Evolutionary conservation across 2,329 filamentous ascomycete species (phyloP), one percentile per base, ranked within the genome.

Genomic region (Escovopsis sp.): DNA sequence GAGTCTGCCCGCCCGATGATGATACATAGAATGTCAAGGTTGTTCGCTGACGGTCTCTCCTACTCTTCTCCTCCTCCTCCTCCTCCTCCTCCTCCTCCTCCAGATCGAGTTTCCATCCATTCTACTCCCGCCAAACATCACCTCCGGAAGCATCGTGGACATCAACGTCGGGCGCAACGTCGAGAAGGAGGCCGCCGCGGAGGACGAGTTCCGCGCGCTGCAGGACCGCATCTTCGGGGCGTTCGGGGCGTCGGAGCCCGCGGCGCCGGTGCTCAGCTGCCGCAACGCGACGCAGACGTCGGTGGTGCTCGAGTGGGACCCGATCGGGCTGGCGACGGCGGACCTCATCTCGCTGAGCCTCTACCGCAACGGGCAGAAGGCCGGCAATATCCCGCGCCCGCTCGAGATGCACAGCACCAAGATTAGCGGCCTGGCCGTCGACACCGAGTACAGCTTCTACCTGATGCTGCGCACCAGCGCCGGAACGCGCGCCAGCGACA

Each of bases 51-150:
- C n/a, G n/a, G 18, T 12, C 6, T 12, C 15, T 12, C 8, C 15
- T 11, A 6, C 26, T 36, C 8, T 23, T 15, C 36, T 32, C 15
- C 5, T 12, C 8, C 30, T 11, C 2, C 51, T 55, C 52, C 33
- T 36, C 36, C 23, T 41, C 33, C 61, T 12, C 8, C 30, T 11
- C 2, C 51, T 55, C 52, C 33, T 36, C 36, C 23, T 41, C 33
- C 61, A 96, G 89, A 96, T 98, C 61, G 91, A 98, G 61, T 98
- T 98, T 59, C 91, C 91, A 33, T 96, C 91, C 38, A 94, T 98
- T 51, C 83, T 98, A 40, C 80, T 98, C 12, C 91, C 91, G 2
- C 84, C 85, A 48, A 88, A 94, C 60, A 98, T 98, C 63, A 81
- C 85, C 48, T 94, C 87, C 12, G 91, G 91, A 53, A 93, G 85